phyloP scores from a whole-genome alignment of 441 rosid genomes.

The Brassica hybrid region DNA sequence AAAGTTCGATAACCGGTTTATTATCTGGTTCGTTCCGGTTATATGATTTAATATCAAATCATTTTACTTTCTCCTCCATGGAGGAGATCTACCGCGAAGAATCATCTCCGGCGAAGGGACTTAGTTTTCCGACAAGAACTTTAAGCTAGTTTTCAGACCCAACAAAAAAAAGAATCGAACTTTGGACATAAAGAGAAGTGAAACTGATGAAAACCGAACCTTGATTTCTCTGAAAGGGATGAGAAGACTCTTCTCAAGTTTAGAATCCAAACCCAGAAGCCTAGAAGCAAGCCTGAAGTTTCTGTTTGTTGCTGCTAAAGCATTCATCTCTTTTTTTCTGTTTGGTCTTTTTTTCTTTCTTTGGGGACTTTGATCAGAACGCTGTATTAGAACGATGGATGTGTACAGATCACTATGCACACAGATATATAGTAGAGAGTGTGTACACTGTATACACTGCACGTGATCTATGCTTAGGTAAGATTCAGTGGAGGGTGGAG shows the following conservation, averaged over 20 bases:
- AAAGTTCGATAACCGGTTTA: background rate
- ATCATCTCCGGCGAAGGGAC: slow-evolving; percentile 14
- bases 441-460: slow-evolving; percentile 4
- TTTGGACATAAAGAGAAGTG: background rate
- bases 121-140: background rate
- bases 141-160: background rate
- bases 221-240: slow-evolving; percentile 92
- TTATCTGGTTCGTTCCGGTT: background rate
- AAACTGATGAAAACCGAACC: slow-evolving; percentile 44
- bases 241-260: slow-evolving; percentile 81
- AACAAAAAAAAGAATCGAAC: background rate
- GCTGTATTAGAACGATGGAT: slow-evolving; percentile 11
- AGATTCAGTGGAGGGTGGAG: slow-evolving; percentile 46
- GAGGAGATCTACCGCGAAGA: no score
- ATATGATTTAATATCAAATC: background rate
- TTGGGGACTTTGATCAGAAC: slow-evolving; percentile 30
- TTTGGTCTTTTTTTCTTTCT: background rate
- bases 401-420: slow-evolving; percentile 11
- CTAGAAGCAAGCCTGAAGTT: slow-evolving; percentile 79
- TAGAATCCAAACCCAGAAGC: slow-evolving; percentile 85
- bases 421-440: slow-evolving; percentile 1
- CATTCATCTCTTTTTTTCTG: slow-evolving; percentile 57
- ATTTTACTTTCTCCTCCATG: slow-evolving; percentile 15
- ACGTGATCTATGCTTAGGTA: slow-evolving; percentile 44
- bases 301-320: slow-evolving; percentile 85